Base-by-base conservation (phyloP, 345 rosid species). In the Rhodamnia rubescens region DNA sequence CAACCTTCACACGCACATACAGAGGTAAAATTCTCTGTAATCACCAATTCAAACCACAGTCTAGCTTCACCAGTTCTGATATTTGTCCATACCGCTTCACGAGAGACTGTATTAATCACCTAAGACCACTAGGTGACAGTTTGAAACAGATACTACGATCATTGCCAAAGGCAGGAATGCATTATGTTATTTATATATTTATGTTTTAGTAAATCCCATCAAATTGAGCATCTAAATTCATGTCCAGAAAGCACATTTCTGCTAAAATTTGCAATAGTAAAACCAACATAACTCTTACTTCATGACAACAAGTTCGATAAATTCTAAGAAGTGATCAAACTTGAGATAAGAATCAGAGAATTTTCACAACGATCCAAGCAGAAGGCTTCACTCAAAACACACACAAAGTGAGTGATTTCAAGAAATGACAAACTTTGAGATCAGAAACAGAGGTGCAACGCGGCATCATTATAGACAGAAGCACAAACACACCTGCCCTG, bases 401-500 rank as follows among this genome's bases (percentile, higher is more conserved):
- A 32, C 44, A 32, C 42, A 18, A 50, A 82, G 57, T 53, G 7
- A 36, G 59, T 32, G 44, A 54, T 24, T 32, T 82, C 36, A 10
- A n/a, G 84, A 36, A 32, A 49, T 22, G 27, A 36, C 59, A 44
- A 27, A 85, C 58, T n/a, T 20, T 15, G 64, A 50, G 40, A 50
- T 64, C 53, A 75, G 29, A 36, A 51, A 26, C 20, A 15, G 82
- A 64, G 36, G 16, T 82, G 32, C 58, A 54, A 52, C 11, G 74
- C 55, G 52, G 11, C 52, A 83, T 56, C 74, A 42, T 42, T 32
- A 26, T 29, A 49, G 53, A 61, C 20, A n/a, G 24, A 82, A 40
- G n/a, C 22, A 26, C 5, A 4, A 49, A 74, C 52, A 49, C 56
- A 97, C 99, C 99, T 94, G 88, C 94, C 99, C 90, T 95, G 99